Percentiles rank a stretch among this genome's conserved stretches.
Conservation (phyloP, 176 grass and related monocot genomes). For the Melocanna baccifera region DNA sequence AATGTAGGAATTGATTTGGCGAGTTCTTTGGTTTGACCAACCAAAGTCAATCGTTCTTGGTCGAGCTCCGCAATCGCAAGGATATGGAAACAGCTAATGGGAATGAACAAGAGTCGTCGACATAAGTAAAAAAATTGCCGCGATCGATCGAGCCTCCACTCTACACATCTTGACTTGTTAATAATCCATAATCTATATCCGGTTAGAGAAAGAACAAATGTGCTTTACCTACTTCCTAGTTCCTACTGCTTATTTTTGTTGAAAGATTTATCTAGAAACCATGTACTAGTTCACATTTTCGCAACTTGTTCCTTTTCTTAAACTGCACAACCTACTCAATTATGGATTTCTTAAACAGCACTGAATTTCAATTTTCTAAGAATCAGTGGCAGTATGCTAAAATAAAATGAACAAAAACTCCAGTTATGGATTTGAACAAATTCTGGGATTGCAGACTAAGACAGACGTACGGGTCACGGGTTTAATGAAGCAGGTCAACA, state of each 20-base stretch:
- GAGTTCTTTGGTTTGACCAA: constrained; percentile 10
- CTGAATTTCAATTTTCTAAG: neutral
- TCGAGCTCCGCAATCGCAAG: neutral
- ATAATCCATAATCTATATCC: neutral
- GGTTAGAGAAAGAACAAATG: neutral
- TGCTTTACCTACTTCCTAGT: constrained; percentile 9
- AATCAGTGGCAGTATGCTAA: neutral
- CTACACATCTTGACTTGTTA: neutral
- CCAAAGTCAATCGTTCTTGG: neutral
- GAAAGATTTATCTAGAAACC: neutral
- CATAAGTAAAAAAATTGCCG: neutral
- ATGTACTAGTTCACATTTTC: neutral
- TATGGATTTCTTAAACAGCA: neutral
- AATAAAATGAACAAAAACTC: neutral
- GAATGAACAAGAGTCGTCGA: neutral
- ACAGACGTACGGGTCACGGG: too few species aligned
- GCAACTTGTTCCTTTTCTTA: constrained; percentile 8
- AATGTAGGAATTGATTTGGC: neutral
- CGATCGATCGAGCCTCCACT: neutral
- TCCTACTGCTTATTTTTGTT: neutral
- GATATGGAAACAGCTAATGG: neutral
- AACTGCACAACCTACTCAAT: neutral
- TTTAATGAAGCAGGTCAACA: neutral
- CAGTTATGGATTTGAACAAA: neutral
- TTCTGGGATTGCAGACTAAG: neutral